These are phyloP conservation scores for Cymbidium sinense DNA, from an alignment of 106 monocot genomes.

Conservation along the genomic window DNA sequence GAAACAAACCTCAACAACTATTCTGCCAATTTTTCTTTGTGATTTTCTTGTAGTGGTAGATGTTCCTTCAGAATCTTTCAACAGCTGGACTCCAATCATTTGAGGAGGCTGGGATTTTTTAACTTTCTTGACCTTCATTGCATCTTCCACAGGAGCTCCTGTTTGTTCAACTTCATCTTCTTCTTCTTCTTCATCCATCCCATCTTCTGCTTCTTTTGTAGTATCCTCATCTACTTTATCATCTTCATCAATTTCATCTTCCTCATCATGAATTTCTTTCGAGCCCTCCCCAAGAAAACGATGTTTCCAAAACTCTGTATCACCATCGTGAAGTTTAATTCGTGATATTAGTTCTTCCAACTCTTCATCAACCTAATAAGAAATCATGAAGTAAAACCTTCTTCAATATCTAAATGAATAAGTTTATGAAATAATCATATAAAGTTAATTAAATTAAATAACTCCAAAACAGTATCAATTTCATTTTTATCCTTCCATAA, in stretches of 20 bases:
- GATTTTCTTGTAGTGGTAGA: constrained; percentile 49
- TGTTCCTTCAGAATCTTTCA: constrained; percentile 83
- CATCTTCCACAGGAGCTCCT: constrained; percentile 56
- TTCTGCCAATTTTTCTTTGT: constrained; percentile 38
- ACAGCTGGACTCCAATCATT: constrained; percentile 90
- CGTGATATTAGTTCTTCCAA: constrained; percentile 86
- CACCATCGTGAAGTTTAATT: constrained; percentile 81
- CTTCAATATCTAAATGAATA: background rate
- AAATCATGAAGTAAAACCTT: constrained; percentile 7
- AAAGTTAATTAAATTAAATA: background rate
- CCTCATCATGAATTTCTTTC: constrained; percentile 33
- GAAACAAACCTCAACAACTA: constrained; percentile 52
- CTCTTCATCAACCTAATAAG: constrained; percentile 84
- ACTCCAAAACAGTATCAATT: constrained; percentile 2
- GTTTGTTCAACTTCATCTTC: constrained; percentile 68
- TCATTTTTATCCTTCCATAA: background rate
- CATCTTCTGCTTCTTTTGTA: constrained; percentile 64
- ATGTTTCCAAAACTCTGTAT: constrained; percentile 88
- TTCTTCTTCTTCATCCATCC: constrained; percentile 75
- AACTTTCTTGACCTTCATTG: constrained; percentile 62
- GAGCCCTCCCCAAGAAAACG: constrained; percentile 81
- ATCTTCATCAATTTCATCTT: constrained; percentile 31
- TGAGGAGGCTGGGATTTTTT: constrained; percentile 69
- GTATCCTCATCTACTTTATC: constrained; percentile 56
- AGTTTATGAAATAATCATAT: background rate